These are phyloP conservation scores for Puccinellia tenuiflora DNA, from an alignment of 176 grass and related monocot genomes.

Conservation along the genomic window DNA sequence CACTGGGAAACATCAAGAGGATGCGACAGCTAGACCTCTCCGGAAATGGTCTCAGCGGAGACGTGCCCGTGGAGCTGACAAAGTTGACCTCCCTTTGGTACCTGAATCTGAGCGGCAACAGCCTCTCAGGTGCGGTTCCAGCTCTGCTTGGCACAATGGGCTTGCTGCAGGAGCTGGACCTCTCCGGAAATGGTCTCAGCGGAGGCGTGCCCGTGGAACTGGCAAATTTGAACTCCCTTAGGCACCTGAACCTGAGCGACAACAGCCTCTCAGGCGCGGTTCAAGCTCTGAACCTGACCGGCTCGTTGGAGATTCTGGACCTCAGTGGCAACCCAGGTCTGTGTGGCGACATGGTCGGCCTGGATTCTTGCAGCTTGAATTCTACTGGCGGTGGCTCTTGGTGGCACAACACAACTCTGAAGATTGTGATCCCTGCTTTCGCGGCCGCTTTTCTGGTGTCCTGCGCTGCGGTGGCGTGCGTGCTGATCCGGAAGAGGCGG, in stretches of 20 bases:
- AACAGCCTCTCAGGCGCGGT: slow-evolving; percentile 33
- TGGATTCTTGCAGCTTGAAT: slow-evolving; percentile 31
- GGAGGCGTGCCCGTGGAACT: slow-evolving; percentile 43
- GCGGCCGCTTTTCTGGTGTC: slow-evolving; percentile 18
- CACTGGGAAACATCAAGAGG: slow-evolving; percentile 3
- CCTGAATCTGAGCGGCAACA: slow-evolving; percentile 62
- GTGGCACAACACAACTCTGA: slow-evolving; percentile 21
- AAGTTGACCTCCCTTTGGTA: slow-evolving; percentile 30
- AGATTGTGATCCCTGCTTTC: slow-evolving; percentile 8
- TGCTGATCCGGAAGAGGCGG: slow-evolving; percentile 18
- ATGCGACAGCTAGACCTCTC: slow-evolving; percentile 56
- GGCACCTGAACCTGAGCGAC: slow-evolving; percentile 56
- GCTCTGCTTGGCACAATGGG: background rate
- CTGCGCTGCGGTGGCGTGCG: background rate
- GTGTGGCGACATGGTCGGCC: slow-evolving; percentile 54
- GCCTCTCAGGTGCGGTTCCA: slow-evolving; percentile 17
- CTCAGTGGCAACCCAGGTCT: slow-evolving; percentile 18
- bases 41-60: slow-evolving; percentile 36
- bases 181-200: slow-evolving; percentile 45
- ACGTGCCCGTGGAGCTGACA: slow-evolving; percentile 42
- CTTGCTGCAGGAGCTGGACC: background rate
- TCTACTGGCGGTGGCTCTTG: background rate
- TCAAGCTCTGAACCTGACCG: too few species aligned
- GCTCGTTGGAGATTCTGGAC: too few species aligned
- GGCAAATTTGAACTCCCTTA: slow-evolving; percentile 30